A percentile compares a stretch with the other conserved stretches of the same genome.
Evolutionary conservation across 169 alveolate species (phyloP).

Genomic region (Plasmodium relictum): DNA sequence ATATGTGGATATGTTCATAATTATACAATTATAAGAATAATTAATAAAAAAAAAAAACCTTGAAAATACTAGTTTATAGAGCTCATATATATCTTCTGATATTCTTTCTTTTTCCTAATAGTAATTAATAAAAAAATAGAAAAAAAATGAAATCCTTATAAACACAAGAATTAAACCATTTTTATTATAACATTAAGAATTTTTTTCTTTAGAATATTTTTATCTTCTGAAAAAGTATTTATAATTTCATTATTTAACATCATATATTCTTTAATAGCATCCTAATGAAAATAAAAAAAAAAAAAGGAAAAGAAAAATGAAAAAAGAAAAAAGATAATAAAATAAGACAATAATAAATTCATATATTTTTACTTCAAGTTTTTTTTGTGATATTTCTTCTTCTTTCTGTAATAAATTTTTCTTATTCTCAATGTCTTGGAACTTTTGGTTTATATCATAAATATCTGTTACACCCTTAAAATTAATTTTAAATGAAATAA

Average conservation of each 20-base stretch:
- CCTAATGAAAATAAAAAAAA: conserved; percentile 9
- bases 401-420: conserved; percentile 61
- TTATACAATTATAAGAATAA: background rate
- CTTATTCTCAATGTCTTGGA: conserved; percentile 71
- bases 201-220: conserved; percentile 44
- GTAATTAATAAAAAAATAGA: too few relatives aligned
- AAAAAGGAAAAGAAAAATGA: background rate
- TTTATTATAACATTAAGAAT: conserved; percentile 32
- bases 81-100: conserved; percentile 61
- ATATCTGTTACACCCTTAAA: conserved; percentile 72
- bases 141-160: background rate
- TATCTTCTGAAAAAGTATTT: conserved; percentile 63
- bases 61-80: conserved; percentile 60
- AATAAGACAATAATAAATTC: background rate
- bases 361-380: conserved; percentile 46
- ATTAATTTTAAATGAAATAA: background rate
- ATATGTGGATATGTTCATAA: background rate
- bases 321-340: background rate
- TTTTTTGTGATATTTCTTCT: conserved; percentile 55
- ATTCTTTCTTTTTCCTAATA: conserved; percentile 55
- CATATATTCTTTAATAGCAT: conserved; percentile 50
- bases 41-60: conserved; percentile 9
- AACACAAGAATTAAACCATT: background rate
- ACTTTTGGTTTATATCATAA: conserved; percentile 71
- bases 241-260: conserved; percentile 46